These are phyloP conservation scores for Tulasnella sp. DNA, from an alignment of 768 basidiomycete species.

Conservation along the genomic window DNA sequence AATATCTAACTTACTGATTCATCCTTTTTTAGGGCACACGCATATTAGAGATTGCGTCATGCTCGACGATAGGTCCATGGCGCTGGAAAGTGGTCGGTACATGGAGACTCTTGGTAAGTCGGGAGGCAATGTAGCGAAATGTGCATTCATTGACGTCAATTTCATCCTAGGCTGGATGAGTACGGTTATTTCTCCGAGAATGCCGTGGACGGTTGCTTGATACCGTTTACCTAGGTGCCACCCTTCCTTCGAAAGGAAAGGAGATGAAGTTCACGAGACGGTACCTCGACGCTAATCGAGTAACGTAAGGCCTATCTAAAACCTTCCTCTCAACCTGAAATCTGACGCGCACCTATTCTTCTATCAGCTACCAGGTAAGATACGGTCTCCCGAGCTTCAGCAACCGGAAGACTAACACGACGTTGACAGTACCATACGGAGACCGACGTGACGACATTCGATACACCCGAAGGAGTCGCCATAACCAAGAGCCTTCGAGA, in stretches of 20 bases:
- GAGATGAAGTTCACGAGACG: constrained; percentile 50
- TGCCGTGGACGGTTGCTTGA: background rate
- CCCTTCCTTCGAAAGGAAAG: constrained; percentile 29
- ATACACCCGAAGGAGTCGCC: constrained; percentile 40
- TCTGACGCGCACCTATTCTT: background rate
- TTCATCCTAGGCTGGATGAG: constrained; percentile 45
- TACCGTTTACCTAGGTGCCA: constrained; percentile 30
- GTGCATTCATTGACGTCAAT: constrained; percentile 3
- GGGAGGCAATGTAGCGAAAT: background rate
- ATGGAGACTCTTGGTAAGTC: constrained; percentile 79
- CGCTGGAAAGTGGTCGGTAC: constrained; percentile 74
- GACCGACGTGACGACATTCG: constrained; percentile 41
- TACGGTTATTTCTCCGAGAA: constrained; percentile 19
- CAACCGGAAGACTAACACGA: background rate
- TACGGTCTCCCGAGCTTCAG: background rate
- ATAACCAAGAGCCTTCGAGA: constrained; percentile 46
- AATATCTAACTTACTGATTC: too few relatives aligned
- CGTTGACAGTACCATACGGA: constrained; percentile 51
- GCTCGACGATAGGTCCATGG: constrained; percentile 66
- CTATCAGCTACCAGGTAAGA: constrained; percentile 15
- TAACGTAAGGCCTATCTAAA: constrained; percentile 38
- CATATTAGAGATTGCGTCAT: constrained; percentile 71
- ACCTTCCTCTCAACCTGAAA: background rate
- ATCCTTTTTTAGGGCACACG: constrained; percentile 40
- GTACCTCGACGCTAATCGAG: constrained; percentile 70